Evolutionary conservation across 2,329 filamentous ascomycete species (phyloP), one percentile per base, ranked within the genome.

Genomic region (Fusarium devonianum): DNA sequence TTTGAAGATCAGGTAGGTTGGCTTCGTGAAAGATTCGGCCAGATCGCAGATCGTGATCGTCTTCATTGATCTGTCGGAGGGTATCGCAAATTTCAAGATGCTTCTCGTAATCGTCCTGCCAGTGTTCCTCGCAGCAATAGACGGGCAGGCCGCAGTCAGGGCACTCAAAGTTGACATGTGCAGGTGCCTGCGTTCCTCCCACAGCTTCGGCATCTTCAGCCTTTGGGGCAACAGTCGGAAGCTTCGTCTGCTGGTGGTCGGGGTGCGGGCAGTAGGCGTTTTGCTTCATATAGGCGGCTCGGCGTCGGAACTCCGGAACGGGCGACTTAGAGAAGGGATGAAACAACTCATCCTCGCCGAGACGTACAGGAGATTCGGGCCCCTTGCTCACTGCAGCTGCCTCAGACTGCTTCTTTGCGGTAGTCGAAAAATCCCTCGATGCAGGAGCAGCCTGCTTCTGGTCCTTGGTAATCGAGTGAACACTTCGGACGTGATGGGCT

Each of bases 241-340:
- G 70, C 57, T 89, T 84, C 3, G 89, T 92, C 45, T 87, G 83
- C 63, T 87, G 85, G 71, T 99, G 94, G 45, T 89, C 85, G 5
- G 91, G 90, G 67, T 99, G 94, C 18, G 94, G 90, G 68, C 94
- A 99, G 72, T 91, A 89, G 11, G 93, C 93, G 77, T 97, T 91
- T 67, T 95, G 89, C 69, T 87, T 90, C 75, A 97, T 97, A 67
- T 90, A 95, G 8, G 89, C 89, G 19, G 93, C 94, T 62, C 94
- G 87, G 64, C 86, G 85, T 63, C 93, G 86, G 58, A 99, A 97
- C 54, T 89, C 88, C 28, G 90, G 88, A 30, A 93, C 89, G 7
- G 95, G 94, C 11, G 94, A 99, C 58, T 87, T 81, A 25, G 90
- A 90, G 71, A 94, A 96, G 8, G 90, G 85, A 73, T 99, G 93